These are phyloP conservation scores for Tetraselmis chui DNA, from an alignment of 139 green algal genomes.

Conservation along the genomic window DNA sequence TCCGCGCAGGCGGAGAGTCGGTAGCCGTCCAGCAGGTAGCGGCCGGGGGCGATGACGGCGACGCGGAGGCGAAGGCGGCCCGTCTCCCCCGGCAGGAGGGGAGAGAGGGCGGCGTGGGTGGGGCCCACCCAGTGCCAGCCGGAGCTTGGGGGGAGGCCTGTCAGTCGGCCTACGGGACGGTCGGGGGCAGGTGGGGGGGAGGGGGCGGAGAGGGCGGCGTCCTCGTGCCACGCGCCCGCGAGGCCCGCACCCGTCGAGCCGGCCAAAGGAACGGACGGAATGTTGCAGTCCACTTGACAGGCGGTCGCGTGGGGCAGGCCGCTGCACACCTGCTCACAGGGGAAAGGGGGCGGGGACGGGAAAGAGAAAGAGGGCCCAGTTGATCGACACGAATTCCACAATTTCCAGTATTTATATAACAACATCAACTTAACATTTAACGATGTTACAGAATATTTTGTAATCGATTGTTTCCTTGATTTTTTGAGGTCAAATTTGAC, in stretches of 20 bases:
- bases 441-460: no score
- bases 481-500: no score
- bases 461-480: no score
- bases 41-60: slow-evolving; percentile 28
- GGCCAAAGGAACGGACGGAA: slow-evolving; percentile 6
- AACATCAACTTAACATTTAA: no score
- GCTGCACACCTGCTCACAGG: no score
- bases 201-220: neutral
- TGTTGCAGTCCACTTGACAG: slow-evolving; percentile 28
- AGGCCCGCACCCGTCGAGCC: neutral
- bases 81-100: slow-evolving; percentile 15
- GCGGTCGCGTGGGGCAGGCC: slow-evolving; percentile 21
- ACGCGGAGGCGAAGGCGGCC: slow-evolving; percentile 34
- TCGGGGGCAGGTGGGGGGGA: slow-evolving; percentile 8
- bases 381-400: no score
- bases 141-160: slow-evolving; percentile 19
- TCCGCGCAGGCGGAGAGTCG: neutral
- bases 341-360: no score
- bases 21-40: neutral
- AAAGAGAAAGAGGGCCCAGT: no score
- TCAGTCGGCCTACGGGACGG: neutral
- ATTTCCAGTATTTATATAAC: no score
- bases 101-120: slow-evolving; percentile 21
- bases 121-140: slow-evolving; percentile 37
- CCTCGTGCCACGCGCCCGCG: neutral